Evolutionary conservation across 345 rosid genomes (phyloP).

Genomic region (Sisymbrium irio): DNA sequence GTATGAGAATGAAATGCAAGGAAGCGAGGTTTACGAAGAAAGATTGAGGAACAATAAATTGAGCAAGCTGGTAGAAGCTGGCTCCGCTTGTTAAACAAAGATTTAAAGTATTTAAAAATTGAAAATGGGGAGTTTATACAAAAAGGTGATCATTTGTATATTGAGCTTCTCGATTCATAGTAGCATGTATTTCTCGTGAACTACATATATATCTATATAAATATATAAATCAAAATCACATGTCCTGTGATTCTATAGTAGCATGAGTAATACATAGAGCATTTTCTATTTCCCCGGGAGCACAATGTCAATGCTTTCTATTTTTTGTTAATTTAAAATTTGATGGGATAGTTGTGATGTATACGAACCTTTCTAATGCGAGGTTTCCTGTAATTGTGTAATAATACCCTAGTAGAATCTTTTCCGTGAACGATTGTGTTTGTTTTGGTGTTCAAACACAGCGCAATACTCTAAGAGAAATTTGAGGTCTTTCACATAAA

Average conservation of each 20-base stretch:
- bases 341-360: constrained; percentile 4
- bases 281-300: background rate
- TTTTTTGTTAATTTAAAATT: background rate
- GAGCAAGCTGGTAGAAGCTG: constrained; percentile 68
- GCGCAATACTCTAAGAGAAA: too few relatives aligned
- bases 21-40: constrained; percentile 55
- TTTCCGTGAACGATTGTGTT: too few relatives aligned
- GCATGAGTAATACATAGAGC: background rate
- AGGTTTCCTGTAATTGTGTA: too few relatives aligned
- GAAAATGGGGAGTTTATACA: constrained; percentile 13
- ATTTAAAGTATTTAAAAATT: constrained; percentile 3
- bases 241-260: background rate
- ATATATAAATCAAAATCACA: too few relatives aligned
- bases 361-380: background rate
- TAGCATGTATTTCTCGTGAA: constrained; percentile 16
- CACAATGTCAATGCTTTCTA: background rate
- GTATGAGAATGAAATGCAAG: constrained; percentile 51
- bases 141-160: constrained; percentile 24
- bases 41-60: constrained; percentile 71
- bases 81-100: constrained; percentile 42
- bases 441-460: too few relatives aligned
- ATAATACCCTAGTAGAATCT: too few relatives aligned
- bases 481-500: too few relatives aligned
- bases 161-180: constrained; percentile 12
- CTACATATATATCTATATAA: background rate